Evolutionary conservation across 2,329 filamentous ascomycete species (phyloP).

Genomic region (Penicillium sclerotiorum): DNA sequence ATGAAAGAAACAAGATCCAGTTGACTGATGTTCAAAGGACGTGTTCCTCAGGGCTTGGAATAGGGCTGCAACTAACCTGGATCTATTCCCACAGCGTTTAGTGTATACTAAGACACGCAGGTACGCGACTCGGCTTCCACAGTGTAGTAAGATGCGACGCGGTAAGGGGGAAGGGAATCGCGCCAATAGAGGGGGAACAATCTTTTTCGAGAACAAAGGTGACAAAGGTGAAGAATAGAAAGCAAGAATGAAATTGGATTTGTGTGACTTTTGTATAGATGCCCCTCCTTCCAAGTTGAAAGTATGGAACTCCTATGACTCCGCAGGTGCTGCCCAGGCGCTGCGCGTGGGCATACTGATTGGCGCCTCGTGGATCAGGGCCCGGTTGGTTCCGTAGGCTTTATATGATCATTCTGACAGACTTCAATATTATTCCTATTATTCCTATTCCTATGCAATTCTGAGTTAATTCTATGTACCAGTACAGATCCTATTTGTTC

Average conservation of each 20-base stretch:
- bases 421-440: background rate
- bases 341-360: slow-evolving; percentile 26
- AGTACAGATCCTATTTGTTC: too few relatives aligned
- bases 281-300: slow-evolving; percentile 15
- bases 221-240: background rate
- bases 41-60: too few relatives aligned
- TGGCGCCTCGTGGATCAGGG: slow-evolving; percentile 23
- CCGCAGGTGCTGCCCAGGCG: slow-evolving; percentile 18
- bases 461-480: too few relatives aligned
- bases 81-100: too few relatives aligned
- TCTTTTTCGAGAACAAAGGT: background rate
- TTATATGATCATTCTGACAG: background rate
- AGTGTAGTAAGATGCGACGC: slow-evolving; percentile 17
- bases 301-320: slow-evolving; percentile 19
- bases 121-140: slow-evolving; percentile 17
- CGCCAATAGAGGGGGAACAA: too few relatives aligned
- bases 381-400: slow-evolving; percentile 25
- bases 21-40: too few relatives aligned
- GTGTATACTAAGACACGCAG: slow-evolving; percentile 12
- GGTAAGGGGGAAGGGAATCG: too few relatives aligned
- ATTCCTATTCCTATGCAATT: too few relatives aligned
- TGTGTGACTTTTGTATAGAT: slow-evolving; percentile 1
- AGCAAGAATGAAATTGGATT: background rate
- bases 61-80: too few relatives aligned
- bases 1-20: too few relatives aligned